Percentiles rank a stretch among this genome's conserved stretches.
phyloP scores from a whole-genome alignment of 2,329 filamentous ascomycete genomes.

The Cytospora piceae region DNA sequence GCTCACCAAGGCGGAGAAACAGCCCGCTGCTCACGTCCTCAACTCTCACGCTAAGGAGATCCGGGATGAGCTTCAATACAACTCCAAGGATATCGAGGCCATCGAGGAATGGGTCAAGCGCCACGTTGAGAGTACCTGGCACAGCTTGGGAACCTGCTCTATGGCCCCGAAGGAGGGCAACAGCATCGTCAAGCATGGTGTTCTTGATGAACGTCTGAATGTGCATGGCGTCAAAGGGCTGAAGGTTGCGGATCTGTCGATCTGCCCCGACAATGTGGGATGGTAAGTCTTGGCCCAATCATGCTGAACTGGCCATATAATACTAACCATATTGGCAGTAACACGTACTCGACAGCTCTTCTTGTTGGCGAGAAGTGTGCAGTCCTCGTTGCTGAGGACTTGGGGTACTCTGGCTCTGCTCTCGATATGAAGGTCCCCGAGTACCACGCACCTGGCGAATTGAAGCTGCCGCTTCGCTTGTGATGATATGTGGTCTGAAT shows the following conservation, averaged over 20 bases:
- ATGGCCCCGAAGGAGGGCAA: constrained; percentile 79
- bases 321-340: neutral
- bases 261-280: constrained; percentile 79
- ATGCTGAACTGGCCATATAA: constrained; percentile 27
- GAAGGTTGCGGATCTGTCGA: constrained; percentile 76
- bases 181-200: constrained; percentile 78
- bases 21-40: constrained; percentile 51
- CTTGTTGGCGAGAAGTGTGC: constrained; percentile 78
- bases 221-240: constrained; percentile 77
- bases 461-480: constrained; percentile 45
- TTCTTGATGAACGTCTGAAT: constrained; percentile 76
- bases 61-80: constrained; percentile 69
- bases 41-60: constrained; percentile 67
- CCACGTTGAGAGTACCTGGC: constrained; percentile 79
- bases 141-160: constrained; percentile 69
- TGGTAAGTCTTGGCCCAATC: constrained; percentile 41
- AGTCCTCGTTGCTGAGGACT: constrained; percentile 70
- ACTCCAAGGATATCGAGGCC: constrained; percentile 61
- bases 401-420: constrained; percentile 72
- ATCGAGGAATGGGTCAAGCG: constrained; percentile 65
- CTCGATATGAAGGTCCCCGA: constrained; percentile 77
- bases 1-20: constrained; percentile 56
- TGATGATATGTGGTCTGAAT: constrained; percentile 34
- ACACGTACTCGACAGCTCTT: constrained; percentile 65
- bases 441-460: constrained; percentile 61